Evolutionary conservation across 2,329 filamentous ascomycete genomes (phyloP), one percentile per base, ranked within the genome.

Genomic region (Diaporthe vaccinii): DNA sequence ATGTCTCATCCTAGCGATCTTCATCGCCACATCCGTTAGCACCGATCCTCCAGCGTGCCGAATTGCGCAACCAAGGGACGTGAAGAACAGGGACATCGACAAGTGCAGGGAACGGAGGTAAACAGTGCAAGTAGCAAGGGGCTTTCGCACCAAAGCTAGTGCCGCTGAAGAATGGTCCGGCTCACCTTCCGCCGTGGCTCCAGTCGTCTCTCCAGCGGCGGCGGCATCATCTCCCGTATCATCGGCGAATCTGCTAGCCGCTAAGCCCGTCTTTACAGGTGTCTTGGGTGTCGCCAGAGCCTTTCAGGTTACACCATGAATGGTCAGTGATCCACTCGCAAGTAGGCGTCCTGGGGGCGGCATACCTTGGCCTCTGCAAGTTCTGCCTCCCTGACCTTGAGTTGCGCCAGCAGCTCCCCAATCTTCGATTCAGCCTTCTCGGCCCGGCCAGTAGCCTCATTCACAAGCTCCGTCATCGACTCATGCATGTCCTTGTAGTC

Each of bases 401-500:
- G 84, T 80, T 89, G 89, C 49, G 89, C 88, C 78, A 88, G 85
- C 80, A 89, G 80, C 78, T 89, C 86, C 73, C 86, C 86, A 41
- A 87, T 80, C 82, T 85, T 87, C 49, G 86, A 86, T 20, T 87
- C 86, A 51, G 84, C 85, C 75, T 87, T 85, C 76, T 87, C 89
- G 69, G 87, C 85, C 83, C 88, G 90, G 79, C 81, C 86, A 78
- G 89, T 86, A 70, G 89, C 88, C 79, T 92, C 90, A 80, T 92
- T 90, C 2, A 91, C 86, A 72, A 92, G 84, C 78, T 89, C 83
- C 6, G 89, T 91, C 85, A 93, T 87, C 76, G 88, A 91, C 70
- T 93, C 90, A 80, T 91, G 89, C 84, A 93, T 89, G 77, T 92
- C 90, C 80, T 89, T 87, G 82, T 91, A 92, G 81, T 92, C 90